These are phyloP conservation scores for Populus hybrid DNA, from an alignment of 441 rosid genomes.

Conservation along the genomic window DNA sequence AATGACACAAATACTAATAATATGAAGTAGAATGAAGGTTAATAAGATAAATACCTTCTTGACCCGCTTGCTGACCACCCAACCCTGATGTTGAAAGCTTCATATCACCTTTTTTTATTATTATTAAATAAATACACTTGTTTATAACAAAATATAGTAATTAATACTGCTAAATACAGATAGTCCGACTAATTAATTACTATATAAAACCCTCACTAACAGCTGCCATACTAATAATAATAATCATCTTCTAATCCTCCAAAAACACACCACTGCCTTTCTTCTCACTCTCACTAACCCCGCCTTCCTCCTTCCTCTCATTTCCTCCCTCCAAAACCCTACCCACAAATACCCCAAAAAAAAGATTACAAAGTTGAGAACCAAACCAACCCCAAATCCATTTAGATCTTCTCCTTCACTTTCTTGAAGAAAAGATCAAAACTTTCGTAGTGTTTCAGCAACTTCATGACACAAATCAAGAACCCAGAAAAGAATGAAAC, in stretches of 20 bases:
- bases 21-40: neutral
- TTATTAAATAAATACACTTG: neutral
- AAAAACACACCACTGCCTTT: constrained; percentile 1
- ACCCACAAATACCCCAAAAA: constrained; percentile 9
- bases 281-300: constrained; percentile 6
- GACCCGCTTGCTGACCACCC: constrained; percentile 64
- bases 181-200: neutral
- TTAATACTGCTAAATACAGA: neutral
- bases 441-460: neutral
- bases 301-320: constrained; percentile 2
- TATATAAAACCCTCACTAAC: constrained; percentile 40
- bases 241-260: constrained; percentile 31
- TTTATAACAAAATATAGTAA: constrained; percentile 14
- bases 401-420: constrained; percentile 14
- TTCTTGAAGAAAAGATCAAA: neutral
- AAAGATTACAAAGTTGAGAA: neutral
- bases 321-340: constrained; percentile 19
- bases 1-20: neutral
- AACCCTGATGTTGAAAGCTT: constrained; percentile 66
- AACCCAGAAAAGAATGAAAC: neutral
- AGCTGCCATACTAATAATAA: constrained; percentile 34
- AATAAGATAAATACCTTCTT: constrained; percentile 43
- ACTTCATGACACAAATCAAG: neutral
- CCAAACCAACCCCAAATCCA: constrained; percentile 28
- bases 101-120: constrained; percentile 35